phyloP scores from a whole-genome alignment of 176 grass and related monocot species.

The Dendrocalamus sinicus region DNA sequence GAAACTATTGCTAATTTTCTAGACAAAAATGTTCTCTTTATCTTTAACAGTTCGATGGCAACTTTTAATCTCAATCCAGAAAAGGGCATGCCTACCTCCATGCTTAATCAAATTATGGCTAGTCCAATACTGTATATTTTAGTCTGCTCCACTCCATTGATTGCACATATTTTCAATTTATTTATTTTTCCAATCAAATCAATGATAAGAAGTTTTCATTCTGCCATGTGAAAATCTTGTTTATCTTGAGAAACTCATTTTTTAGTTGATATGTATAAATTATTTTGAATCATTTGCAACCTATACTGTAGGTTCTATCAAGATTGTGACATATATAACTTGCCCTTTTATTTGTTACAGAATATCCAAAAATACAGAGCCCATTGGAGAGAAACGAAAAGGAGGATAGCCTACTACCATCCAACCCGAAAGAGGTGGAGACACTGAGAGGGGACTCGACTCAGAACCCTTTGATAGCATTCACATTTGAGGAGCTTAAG shows the following conservation, averaged over 20 bases:
- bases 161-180: neutral
- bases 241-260: neutral
- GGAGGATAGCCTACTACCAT: conserved; percentile 58
- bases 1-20: neutral
- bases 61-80: neutral
- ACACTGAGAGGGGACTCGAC: conserved; percentile 46
- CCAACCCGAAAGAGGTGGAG: conserved; percentile 75
- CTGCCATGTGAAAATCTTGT: neutral
- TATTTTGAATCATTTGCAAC: conserved; percentile 18
- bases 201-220: neutral
- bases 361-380: conserved; percentile 68
- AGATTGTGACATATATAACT: conserved; percentile 8
- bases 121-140: conserved; percentile 3
- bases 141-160: neutral
- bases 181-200: neutral
- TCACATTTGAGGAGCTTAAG: conserved; percentile 78
- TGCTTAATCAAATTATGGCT: neutral
- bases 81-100: neutral
- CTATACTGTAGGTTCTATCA: neutral
- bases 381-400: conserved; percentile 52
- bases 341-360: conserved; percentile 39
- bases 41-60: neutral
- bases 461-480: conserved; percentile 72
- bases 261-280: neutral
- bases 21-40: neutral